Percentiles rank a stretch among this genome's conserved stretches.
Conservation (phyloP, 768 basidiomycete genomes). For the Mycena amicta region DNA sequence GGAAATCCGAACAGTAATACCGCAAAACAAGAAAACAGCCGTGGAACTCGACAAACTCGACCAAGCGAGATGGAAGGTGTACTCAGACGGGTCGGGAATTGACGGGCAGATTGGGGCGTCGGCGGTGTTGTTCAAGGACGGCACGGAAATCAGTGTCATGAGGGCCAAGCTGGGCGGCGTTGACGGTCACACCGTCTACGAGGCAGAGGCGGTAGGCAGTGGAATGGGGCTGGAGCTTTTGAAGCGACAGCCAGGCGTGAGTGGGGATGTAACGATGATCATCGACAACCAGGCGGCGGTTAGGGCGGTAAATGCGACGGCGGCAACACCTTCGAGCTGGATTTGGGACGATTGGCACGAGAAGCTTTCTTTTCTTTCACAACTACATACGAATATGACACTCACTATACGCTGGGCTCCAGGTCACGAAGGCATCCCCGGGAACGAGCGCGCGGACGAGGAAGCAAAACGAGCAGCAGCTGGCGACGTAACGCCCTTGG, state of each 20-base stretch:
- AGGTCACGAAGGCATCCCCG: conserved; percentile 22
- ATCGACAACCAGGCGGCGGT: conserved; percentile 26
- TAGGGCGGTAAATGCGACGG: neutral
- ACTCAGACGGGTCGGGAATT: conserved; percentile 21
- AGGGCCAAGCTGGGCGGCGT: conserved; percentile 9
- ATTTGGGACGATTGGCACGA: neutral
- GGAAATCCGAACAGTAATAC: neutral
- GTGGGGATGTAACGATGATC: neutral
- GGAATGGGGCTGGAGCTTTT: conserved; percentile 7
- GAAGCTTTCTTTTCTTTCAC: neutral
- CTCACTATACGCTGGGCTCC: conserved; percentile 22
- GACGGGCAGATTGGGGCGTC: conserved; percentile 22
- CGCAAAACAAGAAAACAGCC: neutral
- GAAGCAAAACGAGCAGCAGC: conserved; percentile 23
- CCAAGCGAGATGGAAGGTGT: conserved; percentile 1
- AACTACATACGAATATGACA: neutral
- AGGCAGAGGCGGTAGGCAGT: conserved; percentile 25
- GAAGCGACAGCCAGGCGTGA: neutral
- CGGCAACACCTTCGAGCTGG: neutral
- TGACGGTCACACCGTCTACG: conserved; percentile 24
- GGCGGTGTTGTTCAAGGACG: conserved; percentile 12
- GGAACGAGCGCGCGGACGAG: conserved; percentile 24
- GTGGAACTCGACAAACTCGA: neutral
- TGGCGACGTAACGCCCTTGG: neutral
- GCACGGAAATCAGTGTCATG: neutral